These are phyloP conservation scores for Penicillium tannophilum DNA, from an alignment of 495 filamentous ascomycete genomes.

Conservation along the genomic window DNA sequence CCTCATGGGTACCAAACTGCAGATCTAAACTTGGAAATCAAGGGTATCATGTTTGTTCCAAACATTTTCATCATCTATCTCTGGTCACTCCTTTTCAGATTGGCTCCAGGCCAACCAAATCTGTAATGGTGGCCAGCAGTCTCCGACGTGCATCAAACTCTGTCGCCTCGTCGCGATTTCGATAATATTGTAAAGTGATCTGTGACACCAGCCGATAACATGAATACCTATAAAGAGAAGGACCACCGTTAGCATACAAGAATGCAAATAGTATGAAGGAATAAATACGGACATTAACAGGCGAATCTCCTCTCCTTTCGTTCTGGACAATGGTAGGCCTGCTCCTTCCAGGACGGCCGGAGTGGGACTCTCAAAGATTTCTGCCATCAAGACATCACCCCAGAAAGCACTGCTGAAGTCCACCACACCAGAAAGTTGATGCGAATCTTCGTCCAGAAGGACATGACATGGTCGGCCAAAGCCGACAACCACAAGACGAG, in stretches of 20 bases:
- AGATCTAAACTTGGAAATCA: slow-evolving; percentile 1
- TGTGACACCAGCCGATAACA: slow-evolving; percentile 44
- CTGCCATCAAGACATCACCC: slow-evolving; percentile 52
- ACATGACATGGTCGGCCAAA: slow-evolving; percentile 59
- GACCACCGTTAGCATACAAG: neutral
- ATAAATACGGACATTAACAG: slow-evolving; percentile 38
- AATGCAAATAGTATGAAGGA: neutral
- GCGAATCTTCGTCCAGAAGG: slow-evolving; percentile 53
- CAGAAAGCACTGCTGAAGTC: slow-evolving; percentile 51
- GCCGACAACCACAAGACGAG: slow-evolving; percentile 60
- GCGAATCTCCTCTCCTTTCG: slow-evolving; percentile 30
- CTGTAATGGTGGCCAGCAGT: slow-evolving; percentile 32
- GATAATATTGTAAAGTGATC: slow-evolving; percentile 47
- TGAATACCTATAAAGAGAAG: slow-evolving; percentile 34
- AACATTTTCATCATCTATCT: slow-evolving; percentile 6
- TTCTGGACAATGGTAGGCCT: slow-evolving; percentile 30
- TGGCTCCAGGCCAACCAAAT: slow-evolving; percentile 24
- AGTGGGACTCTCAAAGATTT: slow-evolving; percentile 43
- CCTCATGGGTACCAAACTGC: neutral
- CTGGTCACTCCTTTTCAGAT: neutral
- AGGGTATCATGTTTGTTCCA: slow-evolving; percentile 14
- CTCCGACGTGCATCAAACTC: slow-evolving; percentile 44
- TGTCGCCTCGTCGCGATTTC: slow-evolving; percentile 35
- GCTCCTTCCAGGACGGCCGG: slow-evolving; percentile 42
- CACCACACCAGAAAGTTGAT: slow-evolving; percentile 45